These are phyloP conservation scores for Penicillium roqueforti DNA, from an alignment of 495 filamentous ascomycete species.

Conservation along the genomic window DNA sequence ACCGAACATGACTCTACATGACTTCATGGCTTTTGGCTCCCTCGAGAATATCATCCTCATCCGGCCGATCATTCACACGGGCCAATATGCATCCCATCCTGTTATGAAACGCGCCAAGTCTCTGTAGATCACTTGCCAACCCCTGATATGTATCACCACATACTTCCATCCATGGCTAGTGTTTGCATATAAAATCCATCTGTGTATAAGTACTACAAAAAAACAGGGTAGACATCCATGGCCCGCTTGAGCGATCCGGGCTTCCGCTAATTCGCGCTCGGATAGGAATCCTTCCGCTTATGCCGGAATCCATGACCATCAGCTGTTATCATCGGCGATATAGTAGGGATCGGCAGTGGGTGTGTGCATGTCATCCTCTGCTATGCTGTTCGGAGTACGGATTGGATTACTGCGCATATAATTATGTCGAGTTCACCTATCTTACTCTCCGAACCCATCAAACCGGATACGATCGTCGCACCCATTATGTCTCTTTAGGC, in stretches of 20 bases:
- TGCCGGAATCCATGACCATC: background rate
- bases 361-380: background rate
- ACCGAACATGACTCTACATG: background rate
- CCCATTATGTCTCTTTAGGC: background rate
- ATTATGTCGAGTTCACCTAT: no score
- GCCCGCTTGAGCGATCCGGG: background rate
- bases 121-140: conserved; percentile 21
- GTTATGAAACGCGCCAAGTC: conserved; percentile 26
- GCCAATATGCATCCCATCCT: conserved; percentile 23
- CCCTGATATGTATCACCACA: conserved; percentile 4
- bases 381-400: no score
- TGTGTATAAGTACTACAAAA: background rate
- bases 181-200: conserved; percentile 8
- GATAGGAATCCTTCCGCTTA: background rate
- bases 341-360: background rate
- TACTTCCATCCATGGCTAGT: conserved; percentile 1
- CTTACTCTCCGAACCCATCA: background rate
- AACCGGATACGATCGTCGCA: background rate
- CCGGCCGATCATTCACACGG: conserved; percentile 20
- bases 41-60: background rate
- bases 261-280: background rate
- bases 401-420: no score
- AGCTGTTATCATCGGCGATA: background rate
- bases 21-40: background rate
- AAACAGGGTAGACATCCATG: background rate